phyloP scores from a whole-genome alignment of 1,284 basidiomycete genomes.

The Ganoderma lingzhi region DNA sequence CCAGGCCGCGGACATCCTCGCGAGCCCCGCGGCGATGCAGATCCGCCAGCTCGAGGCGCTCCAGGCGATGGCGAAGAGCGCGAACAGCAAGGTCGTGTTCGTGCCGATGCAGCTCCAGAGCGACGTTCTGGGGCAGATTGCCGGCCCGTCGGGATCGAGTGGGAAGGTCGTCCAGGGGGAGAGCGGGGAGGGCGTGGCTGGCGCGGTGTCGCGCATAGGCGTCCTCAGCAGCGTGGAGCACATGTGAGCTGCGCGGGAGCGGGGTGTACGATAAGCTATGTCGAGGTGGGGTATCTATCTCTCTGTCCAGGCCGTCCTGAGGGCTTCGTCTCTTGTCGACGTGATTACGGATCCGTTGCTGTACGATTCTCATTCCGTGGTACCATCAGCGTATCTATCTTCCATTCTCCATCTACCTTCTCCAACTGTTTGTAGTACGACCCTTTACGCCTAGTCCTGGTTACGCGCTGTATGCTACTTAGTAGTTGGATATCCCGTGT shows the following conservation, averaged over 20 bases:
- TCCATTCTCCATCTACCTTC: not conserved
- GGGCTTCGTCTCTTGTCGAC: not conserved
- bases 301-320: not conserved
- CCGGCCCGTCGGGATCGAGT: constrained; percentile 47
- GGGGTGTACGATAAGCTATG: not conserved
- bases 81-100: constrained; percentile 90
- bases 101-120: constrained; percentile 92
- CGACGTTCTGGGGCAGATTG: constrained; percentile 66
- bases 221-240: constrained; percentile 59
- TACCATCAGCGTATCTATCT: not conserved
- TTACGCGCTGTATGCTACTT: constrained; percentile 11
- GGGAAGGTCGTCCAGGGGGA: constrained; percentile 46
- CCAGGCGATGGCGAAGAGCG: constrained; percentile 75
- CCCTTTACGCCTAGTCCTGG: not conserved
- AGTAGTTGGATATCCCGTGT: constrained; percentile 8
- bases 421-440: not conserved
- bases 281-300: not conserved
- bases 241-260: constrained; percentile 29
- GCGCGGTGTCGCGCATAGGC: constrained; percentile 57
- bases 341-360: not conserved
- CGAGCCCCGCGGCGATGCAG: constrained; percentile 95
- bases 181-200: constrained; percentile 48
- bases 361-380: not conserved
- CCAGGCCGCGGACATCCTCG: constrained; percentile 91
- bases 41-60: constrained; percentile 94